Conservation (phyloP, 2,329 filamentous ascomycete species). For the Aspergillus sp. region DNA sequence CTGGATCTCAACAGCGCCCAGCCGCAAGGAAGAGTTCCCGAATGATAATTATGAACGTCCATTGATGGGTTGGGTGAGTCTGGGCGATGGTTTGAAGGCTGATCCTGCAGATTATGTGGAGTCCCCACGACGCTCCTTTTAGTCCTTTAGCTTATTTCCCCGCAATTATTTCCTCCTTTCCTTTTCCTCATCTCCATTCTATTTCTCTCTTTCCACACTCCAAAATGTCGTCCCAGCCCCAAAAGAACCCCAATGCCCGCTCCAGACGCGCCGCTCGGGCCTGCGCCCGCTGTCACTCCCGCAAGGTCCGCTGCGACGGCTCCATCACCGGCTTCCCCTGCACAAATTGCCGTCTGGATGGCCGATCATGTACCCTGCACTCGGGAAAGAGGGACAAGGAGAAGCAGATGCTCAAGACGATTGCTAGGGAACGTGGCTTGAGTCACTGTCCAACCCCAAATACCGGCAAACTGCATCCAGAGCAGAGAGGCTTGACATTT, state of each 20-base stretch:
- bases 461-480: background rate
- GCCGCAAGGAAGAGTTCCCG: too few relatives aligned
- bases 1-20: too few relatives aligned
- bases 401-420: constrained; percentile 5
- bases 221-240: background rate
- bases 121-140: background rate
- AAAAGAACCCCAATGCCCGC: background rate
- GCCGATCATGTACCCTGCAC: constrained; percentile 10
- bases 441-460: background rate
- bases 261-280: constrained; percentile 14
- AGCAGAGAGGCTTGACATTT: background rate
- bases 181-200: too few relatives aligned
- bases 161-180: background rate
- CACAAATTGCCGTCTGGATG: constrained; percentile 17
- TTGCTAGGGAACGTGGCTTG: background rate
- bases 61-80: too few relatives aligned
- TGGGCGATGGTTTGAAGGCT: too few relatives aligned
- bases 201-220: background rate
- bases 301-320: constrained; percentile 17
- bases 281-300: constrained; percentile 13
- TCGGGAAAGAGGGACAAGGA: constrained; percentile 10
- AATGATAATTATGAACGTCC: too few relatives aligned
- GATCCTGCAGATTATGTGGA: background rate
- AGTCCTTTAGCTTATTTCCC: background rate
- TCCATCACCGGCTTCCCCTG: constrained; percentile 17